These are phyloP conservation scores for Aureobasidium sp. DNA, from an alignment of 2,329 filamentous ascomycete species.

Conservation along the genomic window DNA sequence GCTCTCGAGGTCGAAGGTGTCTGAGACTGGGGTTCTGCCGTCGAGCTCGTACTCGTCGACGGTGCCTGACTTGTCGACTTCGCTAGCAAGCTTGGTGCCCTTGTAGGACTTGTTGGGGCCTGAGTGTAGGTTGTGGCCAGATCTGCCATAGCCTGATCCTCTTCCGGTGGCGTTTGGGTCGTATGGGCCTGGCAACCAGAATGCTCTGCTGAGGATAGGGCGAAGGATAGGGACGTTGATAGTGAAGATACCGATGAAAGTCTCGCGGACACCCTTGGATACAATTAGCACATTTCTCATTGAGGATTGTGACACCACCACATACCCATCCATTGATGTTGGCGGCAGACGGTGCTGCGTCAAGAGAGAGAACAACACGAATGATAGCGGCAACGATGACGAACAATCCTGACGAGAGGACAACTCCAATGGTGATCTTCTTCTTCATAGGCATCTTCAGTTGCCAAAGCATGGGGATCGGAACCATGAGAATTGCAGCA, in stretches of 20 bases:
- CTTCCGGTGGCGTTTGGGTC: background rate
- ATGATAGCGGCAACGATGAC: conserved; percentile 30
- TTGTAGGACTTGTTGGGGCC: background rate
- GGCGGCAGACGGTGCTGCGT: conserved; percentile 22
- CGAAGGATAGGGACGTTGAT: conserved; percentile 29
- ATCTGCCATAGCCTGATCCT: background rate
- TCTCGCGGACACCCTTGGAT: conserved; percentile 26
- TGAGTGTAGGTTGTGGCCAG: background rate
- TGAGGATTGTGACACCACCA: background rate
- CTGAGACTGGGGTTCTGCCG: background rate
- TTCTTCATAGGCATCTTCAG: conserved; percentile 24
- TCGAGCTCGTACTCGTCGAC: background rate
- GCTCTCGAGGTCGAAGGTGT: background rate
- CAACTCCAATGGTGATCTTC: conserved; percentile 26
- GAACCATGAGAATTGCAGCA: conserved; percentile 25
- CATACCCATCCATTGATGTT: conserved; percentile 29
- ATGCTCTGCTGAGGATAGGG: conserved; percentile 22
- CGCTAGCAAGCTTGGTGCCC: background rate
- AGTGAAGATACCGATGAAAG: conserved; percentile 28
- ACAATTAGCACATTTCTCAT: background rate
- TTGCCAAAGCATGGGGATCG: conserved; percentile 28
- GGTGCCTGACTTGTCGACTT: background rate
- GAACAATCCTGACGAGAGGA: conserved; percentile 29
- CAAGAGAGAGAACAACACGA: conserved; percentile 26
- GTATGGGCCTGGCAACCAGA: conserved; percentile 22